These are phyloP conservation scores for Tolypocladium inflatum DNA, from an alignment of 2,329 filamentous ascomycete genomes.

Conservation along the genomic window DNA sequence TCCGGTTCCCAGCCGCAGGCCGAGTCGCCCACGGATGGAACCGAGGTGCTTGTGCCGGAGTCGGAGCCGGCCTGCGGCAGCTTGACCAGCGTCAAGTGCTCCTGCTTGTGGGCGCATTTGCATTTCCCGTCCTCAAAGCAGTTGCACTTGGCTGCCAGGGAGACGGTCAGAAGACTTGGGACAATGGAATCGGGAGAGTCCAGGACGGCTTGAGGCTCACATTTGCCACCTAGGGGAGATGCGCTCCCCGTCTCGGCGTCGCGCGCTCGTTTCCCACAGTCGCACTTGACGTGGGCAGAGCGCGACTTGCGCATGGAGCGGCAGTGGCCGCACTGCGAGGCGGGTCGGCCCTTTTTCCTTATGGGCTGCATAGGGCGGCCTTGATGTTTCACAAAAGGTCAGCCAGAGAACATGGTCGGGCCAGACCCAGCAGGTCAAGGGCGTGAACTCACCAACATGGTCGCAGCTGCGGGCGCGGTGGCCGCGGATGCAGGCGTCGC, in stretches of 20 bases:
- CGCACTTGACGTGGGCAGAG: conserved; percentile 1
- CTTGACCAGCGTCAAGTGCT: neutral
- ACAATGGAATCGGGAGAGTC: neutral
- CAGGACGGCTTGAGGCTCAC: neutral
- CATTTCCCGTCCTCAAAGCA: neutral
- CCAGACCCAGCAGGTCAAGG: neutral
- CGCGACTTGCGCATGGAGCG: conserved; percentile 2
- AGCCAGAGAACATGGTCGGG: neutral
- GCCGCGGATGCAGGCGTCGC: neutral
- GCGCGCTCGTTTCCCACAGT: neutral
- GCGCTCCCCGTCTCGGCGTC: neutral
- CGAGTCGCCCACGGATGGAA: neutral
- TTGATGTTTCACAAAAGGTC: neutral
- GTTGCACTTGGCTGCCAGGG: neutral
- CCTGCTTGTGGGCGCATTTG: neutral
- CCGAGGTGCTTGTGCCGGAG: neutral
- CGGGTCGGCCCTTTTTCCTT: conserved; percentile 1
- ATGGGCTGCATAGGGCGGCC: neutral
- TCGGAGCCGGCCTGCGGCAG: neutral
- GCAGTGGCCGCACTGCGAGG: conserved; percentile 2
- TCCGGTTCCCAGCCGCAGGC: neutral
- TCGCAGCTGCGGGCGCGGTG: conserved; percentile 1
- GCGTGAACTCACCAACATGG: neutral
- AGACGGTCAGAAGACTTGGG: neutral
- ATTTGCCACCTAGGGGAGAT: neutral